Evolutionary conservation across 495 filamentous ascomycete species (phyloP).

Genomic region (Penicillium pancosmium): DNA sequence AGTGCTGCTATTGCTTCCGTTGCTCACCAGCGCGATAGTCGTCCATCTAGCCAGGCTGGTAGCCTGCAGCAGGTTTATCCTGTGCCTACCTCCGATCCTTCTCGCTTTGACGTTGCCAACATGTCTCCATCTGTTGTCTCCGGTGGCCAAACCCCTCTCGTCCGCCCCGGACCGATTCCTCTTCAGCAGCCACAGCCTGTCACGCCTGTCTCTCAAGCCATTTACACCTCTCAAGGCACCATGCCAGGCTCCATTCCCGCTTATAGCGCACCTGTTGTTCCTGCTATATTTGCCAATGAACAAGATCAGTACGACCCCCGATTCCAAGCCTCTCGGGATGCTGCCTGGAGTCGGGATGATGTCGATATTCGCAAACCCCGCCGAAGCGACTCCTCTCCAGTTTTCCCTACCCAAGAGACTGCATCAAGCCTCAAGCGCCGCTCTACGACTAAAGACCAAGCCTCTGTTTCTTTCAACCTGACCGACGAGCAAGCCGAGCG

Average conservation of each 20-base stretch:
- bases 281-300: conserved; percentile 34
- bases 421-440: conserved; percentile 38
- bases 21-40: conserved; percentile 28
- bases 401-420: conserved; percentile 31
- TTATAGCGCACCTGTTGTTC: conserved; percentile 37
- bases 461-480: conserved; percentile 50
- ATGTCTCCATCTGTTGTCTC: conserved; percentile 51
- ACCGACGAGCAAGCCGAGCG: conserved; percentile 51
- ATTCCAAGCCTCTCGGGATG: conserved; percentile 28
- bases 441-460: conserved; percentile 44
- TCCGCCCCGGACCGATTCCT: conserved; percentile 54
- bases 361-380: conserved; percentile 17
- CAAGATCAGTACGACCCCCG: conserved; percentile 29
- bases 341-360: conserved; percentile 17
- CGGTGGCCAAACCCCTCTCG: conserved; percentile 46
- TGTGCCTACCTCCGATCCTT: conserved; percentile 62
- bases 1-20: conserved; percentile 37
- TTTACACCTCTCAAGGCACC: conserved; percentile 50
- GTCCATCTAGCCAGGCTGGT: conserved; percentile 33
- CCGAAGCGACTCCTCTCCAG: conserved; percentile 41
- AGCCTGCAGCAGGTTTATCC: conserved; percentile 57
- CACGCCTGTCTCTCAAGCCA: conserved; percentile 55
- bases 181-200: conserved; percentile 62
- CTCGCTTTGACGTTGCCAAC: conserved; percentile 55
- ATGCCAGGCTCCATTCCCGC: conserved; percentile 33